Evolutionary conservation across 1,284 basidiomycete genomes (phyloP).

Genomic region (Fistulinella staudtii): DNA sequence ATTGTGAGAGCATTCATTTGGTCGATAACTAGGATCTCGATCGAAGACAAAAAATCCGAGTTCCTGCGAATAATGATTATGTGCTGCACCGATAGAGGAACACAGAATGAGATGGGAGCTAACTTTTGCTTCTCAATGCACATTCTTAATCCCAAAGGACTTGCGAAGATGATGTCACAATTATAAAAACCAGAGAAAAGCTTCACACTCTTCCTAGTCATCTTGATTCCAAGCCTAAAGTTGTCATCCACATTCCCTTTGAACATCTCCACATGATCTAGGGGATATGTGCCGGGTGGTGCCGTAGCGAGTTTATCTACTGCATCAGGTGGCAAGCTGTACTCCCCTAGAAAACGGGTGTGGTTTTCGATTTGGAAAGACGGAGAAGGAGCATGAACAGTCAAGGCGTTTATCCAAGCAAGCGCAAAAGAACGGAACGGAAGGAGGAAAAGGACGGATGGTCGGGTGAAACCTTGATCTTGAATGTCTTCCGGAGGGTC

Average conservation of each 20-base stretch:
- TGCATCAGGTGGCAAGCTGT: conserved; percentile 74
- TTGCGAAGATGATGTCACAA: conserved; percentile 90
- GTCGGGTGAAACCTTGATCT: conserved; percentile 97
- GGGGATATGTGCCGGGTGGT: conserved; percentile 74
- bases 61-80: conserved; percentile 45
- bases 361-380: conserved; percentile 82
- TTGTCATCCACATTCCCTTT: conserved; percentile 97
- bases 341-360: conserved; percentile 79
- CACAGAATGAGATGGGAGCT: conserved; percentile 23
- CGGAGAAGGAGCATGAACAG: conserved; percentile 66
- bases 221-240: conserved; percentile 89
- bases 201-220: conserved; percentile 87
- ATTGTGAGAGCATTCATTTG: conserved; percentile 92
- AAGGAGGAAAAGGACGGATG: conserved; percentile 87
- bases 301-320: conserved; percentile 79
- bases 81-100: too few relatives aligned
- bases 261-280: conserved; percentile 92
- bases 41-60: conserved; percentile 88
- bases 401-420: conserved; percentile 70
- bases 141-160: conserved; percentile 88
- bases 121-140: conserved; percentile 93
- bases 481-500: conserved; percentile 71
- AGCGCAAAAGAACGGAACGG: conserved; percentile 91
- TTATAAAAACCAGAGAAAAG: conserved; percentile 88
- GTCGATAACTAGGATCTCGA: conserved; percentile 92